Percentiles rank a stretch among this genome's conserved stretches.
These are phyloP conservation scores for Malus fusca DNA, from an alignment of 306 rosid genomes.

Conservation along the genomic window DNA sequence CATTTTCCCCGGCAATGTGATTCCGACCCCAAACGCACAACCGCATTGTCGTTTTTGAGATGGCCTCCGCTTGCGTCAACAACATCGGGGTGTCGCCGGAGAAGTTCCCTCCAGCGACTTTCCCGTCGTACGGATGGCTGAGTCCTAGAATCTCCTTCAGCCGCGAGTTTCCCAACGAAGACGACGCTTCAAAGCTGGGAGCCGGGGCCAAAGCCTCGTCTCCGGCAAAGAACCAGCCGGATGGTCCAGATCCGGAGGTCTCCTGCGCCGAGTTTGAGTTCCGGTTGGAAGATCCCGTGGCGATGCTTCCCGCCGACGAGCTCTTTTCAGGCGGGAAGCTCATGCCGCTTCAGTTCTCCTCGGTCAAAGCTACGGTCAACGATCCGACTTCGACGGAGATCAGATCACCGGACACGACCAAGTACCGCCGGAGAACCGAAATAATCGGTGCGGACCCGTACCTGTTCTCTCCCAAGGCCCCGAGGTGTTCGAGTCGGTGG, in stretches of 20 bases:
- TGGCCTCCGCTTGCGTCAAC: slow-evolving; percentile 97
- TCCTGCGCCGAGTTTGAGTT: slow-evolving; percentile 66
- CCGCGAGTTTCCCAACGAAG: slow-evolving; percentile 27
- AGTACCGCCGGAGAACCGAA: slow-evolving; percentile 27
- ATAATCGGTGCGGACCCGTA: slow-evolving; percentile 37
- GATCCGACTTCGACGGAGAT: slow-evolving; percentile 8
- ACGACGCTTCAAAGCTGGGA: slow-evolving; percentile 6
- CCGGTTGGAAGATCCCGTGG: slow-evolving; percentile 63
- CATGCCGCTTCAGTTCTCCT: slow-evolving; percentile 53
- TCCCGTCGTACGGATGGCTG: slow-evolving; percentile 58
- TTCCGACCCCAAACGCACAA: neutral
- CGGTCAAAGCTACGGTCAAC: slow-evolving; percentile 24
- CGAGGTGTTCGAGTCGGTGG: slow-evolving; percentile 97
- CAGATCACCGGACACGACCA: slow-evolving; percentile 24
- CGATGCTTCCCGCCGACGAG: slow-evolving; percentile 93
- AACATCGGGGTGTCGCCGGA: slow-evolving; percentile 67
- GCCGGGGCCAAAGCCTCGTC: slow-evolving; percentile 4
- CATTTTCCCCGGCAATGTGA: slow-evolving; percentile 5
- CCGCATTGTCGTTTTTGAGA: slow-evolving; percentile 15
- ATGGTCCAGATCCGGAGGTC: slow-evolving; percentile 45
- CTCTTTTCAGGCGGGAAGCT: slow-evolving; percentile 87
- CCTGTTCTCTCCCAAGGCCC: slow-evolving; percentile 87
- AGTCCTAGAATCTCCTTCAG: slow-evolving; percentile 50
- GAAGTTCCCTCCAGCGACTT: slow-evolving; percentile 42
- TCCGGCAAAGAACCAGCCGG: neutral